A percentile compares a stretch with the other conserved stretches of the same genome.
Conservation (phyloP, 2,329 filamentous ascomycete species). For the Didymella lethalis region DNA sequence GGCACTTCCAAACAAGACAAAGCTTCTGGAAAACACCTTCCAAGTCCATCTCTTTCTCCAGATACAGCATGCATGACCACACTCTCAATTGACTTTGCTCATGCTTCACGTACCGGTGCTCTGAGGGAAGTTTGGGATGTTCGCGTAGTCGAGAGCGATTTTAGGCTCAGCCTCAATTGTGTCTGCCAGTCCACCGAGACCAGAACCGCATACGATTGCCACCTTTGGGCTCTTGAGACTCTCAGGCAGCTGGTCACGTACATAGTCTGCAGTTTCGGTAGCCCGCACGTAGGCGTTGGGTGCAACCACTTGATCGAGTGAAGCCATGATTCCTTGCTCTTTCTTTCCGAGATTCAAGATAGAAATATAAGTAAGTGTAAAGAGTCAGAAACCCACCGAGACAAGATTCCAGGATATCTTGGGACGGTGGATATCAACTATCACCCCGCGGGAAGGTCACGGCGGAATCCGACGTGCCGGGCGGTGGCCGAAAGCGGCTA, state of each 20-base stretch:
- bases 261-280: constrained; percentile 59
- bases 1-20: background rate
- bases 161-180: constrained; percentile 61
- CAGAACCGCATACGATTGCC: constrained; percentile 71
- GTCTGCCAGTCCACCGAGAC: constrained; percentile 67
- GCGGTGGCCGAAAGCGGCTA: constrained; percentile 37
- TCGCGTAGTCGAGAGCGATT: constrained; percentile 64
- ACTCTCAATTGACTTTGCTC: background rate
- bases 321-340: constrained; percentile 17
- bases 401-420: constrained; percentile 1
- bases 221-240: constrained; percentile 62
- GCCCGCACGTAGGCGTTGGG: constrained; percentile 54
- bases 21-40: background rate
- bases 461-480: constrained; percentile 44
- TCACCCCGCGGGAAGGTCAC: constrained; percentile 39
- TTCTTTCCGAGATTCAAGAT: constrained; percentile 1
- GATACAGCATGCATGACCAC: background rate
- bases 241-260: constrained; percentile 60
- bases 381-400: background rate
- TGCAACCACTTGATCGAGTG: constrained; percentile 30
- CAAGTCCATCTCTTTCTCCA: background rate
- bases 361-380: background rate
- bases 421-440: constrained; percentile 21
- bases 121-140: constrained; percentile 68
- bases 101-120: constrained; percentile 60